Evolutionary conservation across 192 early-diverging fungal genomes (phyloP).

Genomic region (Backusella tuberculispora): DNA sequence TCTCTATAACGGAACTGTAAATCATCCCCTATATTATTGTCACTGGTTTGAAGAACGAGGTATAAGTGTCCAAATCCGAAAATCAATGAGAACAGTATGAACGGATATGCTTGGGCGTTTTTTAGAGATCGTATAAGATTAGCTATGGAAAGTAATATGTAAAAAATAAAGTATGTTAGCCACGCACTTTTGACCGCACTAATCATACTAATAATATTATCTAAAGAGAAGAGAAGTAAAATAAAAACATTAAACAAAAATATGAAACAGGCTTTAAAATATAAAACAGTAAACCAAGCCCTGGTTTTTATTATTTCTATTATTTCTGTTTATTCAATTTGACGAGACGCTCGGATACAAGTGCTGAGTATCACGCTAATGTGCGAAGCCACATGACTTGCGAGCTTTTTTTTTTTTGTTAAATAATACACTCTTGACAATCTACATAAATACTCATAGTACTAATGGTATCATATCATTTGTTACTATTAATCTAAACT

Average conservation of each 20-base stretch:
- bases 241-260: background rate
- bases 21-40: background rate
- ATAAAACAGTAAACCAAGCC: background rate
- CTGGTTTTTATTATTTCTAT: background rate
- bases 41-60: background rate
- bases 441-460: too few relatives aligned
- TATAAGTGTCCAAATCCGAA: background rate
- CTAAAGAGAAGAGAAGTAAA: background rate
- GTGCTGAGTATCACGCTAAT: conserved; percentile 1
- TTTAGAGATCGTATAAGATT: background rate
- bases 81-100: background rate
- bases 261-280: background rate
- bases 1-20: background rate
- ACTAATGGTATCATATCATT: background rate
- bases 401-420: too few relatives aligned
- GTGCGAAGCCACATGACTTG: background rate
- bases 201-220: background rate
- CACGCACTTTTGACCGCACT: background rate
- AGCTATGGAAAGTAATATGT: conserved; percentile 3
- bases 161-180: conserved; percentile 13
- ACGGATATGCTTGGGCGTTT: background rate
- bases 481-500: background rate
- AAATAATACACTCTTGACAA: too few relatives aligned
- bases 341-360: background rate
- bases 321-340: background rate